Evolutionary conservation across 1,284 basidiomycete species (phyloP), one percentile per base, ranked within the genome.

Genomic region (Cystobasidium pallidum): DNA sequence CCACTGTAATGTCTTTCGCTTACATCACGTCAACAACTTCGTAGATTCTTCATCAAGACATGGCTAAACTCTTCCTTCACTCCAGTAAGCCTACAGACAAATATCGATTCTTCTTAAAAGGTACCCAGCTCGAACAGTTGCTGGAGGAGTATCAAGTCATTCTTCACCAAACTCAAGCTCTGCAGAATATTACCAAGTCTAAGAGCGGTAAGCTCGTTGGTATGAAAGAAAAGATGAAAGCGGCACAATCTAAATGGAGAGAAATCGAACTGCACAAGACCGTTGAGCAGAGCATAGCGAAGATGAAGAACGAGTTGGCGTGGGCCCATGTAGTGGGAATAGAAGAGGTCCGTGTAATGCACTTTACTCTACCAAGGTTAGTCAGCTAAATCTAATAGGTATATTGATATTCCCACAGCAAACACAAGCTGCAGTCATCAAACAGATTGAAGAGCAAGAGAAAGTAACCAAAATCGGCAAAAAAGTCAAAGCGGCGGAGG

Each of bases 41-140:
- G 28, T 52, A 72, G 34, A 75, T 79, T 7, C 78, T 83, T 45
- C 82, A 79, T 7, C 82, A 83, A 73, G 82, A 83, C 65, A 78
- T 86, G 59, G 86, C 88, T 1, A 86, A 92, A 45, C 89, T 92
- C 76, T 99, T 99, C 82, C 83, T 99, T 76, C 89, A 90, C 71
- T 88, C 89, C 2, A 90, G 93, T 1, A 86, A 89, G 61, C 86
- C 91, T 1, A 81, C 85, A n/a, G 91, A 94, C 81, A 94, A 97
- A 80, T 99, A 99, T 82, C 87, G 89, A 81, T 94, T 98, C 81
- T 99, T 98, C 86, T 85, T 98, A 52, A 87, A 88, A 36, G 96
- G 96, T 10, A 99, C 95, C 0, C 91, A 94, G 76, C 87, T 99
- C 30, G 87, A 88, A 41, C 90, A 94, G 78, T 87, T 99, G 26